These are phyloP conservation scores for Picocystis salinarum DNA, from an alignment of 139 green algal genomes.

Conservation along the genomic window DNA sequence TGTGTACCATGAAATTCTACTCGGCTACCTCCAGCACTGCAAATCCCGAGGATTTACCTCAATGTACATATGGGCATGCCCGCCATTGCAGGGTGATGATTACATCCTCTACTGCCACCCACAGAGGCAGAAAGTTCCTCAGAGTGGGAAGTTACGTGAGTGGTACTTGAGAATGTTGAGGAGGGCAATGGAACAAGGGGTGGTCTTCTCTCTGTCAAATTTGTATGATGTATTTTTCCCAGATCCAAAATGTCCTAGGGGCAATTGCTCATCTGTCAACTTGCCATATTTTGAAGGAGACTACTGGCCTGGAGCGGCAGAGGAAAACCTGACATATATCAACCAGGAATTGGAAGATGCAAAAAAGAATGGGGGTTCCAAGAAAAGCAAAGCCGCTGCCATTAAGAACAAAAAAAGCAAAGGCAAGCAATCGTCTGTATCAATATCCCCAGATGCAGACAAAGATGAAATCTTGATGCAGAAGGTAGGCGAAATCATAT, in stretches of 20 bases:
- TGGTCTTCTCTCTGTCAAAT: slow-evolving; percentile 65
- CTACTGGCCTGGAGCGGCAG: slow-evolving; percentile 85
- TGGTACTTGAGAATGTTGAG: slow-evolving; percentile 88
- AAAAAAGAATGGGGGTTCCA: slow-evolving; percentile 12
- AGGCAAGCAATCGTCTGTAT: slow-evolving; percentile 11
- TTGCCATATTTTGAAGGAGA: slow-evolving; percentile 97
- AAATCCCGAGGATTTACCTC: slow-evolving; percentile 63
- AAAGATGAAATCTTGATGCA: slow-evolving; percentile 54
- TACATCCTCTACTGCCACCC: slow-evolving; percentile 99
- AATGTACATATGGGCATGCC: slow-evolving; percentile 99
- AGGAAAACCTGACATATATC: slow-evolving; percentile 22
- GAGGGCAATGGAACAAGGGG: slow-evolving; percentile 33
- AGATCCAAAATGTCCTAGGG: slow-evolving; percentile 46
- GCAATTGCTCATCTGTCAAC: slow-evolving; percentile 21
- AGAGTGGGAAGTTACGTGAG: slow-evolving; percentile 62
- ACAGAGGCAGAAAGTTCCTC: slow-evolving; percentile 76
- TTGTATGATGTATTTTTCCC: slow-evolving; percentile 89
- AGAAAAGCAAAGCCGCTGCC: slow-evolving; percentile 46
- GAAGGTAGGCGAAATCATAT: slow-evolving; percentile 60
- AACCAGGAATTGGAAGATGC: slow-evolving; percentile 3
- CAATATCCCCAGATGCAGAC: slow-evolving; percentile 6
- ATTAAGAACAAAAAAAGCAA: slow-evolving; percentile 22
- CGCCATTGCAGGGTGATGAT: slow-evolving; percentile 85
- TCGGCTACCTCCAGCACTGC: slow-evolving; percentile 74
- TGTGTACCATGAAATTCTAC: slow-evolving; percentile 92